phyloP scores from a whole-genome alignment of 148 eudicot genomes.

The Talinum fruticosum region DNA sequence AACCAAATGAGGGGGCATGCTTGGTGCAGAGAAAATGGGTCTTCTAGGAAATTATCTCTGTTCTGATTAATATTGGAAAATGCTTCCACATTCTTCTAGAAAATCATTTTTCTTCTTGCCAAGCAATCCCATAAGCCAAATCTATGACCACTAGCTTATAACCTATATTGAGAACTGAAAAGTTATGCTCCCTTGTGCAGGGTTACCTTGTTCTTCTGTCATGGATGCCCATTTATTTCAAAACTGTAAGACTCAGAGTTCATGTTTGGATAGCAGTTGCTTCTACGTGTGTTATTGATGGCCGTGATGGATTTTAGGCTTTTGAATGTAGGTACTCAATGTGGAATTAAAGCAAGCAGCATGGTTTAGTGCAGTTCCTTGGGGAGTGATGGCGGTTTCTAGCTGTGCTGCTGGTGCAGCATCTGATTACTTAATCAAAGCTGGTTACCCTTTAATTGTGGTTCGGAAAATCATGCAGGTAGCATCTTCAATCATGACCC shows the following conservation, averaged over 20 bases:
- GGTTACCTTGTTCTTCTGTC: conserved; percentile 97
- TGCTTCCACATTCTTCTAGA: background rate
- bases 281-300: background rate
- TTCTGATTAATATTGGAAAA: background rate
- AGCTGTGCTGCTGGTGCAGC: conserved; percentile 78
- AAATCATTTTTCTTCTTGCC: background rate
- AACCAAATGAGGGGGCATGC: background rate
- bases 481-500: background rate
- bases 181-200: conserved; percentile 42
- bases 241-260: conserved; percentile 55
- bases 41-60: background rate
- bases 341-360: conserved; percentile 93
- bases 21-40: background rate
- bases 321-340: conserved; percentile 51
- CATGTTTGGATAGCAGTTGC: background rate
- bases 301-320: background rate
- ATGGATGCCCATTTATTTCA: conserved; percentile 98
- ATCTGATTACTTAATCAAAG: conserved; percentile 71
- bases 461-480: conserved; percentile 96
- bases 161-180: background rate
- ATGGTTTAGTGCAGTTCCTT: conserved; percentile 97
- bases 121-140: background rate
- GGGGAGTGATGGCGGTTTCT: conserved; percentile 94
- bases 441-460: conserved; percentile 55
- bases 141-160: background rate